Conservation (phyloP, 2,329 filamentous ascomycete genomes). For the Sclerotinia spermophila region DNA sequence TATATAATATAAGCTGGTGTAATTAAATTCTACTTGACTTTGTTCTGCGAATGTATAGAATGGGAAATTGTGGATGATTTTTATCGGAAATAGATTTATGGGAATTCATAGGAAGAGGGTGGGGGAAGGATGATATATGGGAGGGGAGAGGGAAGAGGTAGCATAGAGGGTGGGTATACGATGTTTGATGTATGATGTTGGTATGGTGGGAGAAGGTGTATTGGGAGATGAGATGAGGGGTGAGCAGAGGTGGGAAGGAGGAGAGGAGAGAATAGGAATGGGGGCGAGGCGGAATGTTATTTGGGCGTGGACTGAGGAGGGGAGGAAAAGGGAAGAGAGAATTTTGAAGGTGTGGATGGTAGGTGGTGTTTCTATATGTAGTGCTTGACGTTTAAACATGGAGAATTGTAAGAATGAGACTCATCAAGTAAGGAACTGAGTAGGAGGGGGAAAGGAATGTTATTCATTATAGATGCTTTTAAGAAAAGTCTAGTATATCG, state of each 20-base stretch:
- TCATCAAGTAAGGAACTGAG: neutral
- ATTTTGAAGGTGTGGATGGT: neutral
- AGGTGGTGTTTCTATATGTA: neutral
- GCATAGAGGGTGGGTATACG: neutral
- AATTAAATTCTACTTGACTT: no score
- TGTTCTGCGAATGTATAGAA: no score
- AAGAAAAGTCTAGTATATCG: neutral
- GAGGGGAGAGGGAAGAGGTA: neutral
- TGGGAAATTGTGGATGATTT: no score
- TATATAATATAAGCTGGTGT: no score
- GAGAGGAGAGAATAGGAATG: neutral
- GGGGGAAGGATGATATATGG: neutral
- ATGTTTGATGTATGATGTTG: neutral
- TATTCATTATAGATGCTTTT: neutral
- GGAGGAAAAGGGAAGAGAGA: neutral
- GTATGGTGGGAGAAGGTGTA: neutral
- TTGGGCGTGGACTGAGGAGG: neutral
- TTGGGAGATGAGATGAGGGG: neutral
- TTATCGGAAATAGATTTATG: no score
- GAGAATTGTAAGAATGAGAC: neutral
- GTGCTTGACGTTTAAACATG: neutral
- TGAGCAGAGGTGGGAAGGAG: neutral
- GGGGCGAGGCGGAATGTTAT: neutral
- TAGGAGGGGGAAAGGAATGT: neutral
- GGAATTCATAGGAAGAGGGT: no score